Base-by-base conservation (phyloP, 768 basidiomycete genomes). In the Porpolomopsis calyptriformis region DNA sequence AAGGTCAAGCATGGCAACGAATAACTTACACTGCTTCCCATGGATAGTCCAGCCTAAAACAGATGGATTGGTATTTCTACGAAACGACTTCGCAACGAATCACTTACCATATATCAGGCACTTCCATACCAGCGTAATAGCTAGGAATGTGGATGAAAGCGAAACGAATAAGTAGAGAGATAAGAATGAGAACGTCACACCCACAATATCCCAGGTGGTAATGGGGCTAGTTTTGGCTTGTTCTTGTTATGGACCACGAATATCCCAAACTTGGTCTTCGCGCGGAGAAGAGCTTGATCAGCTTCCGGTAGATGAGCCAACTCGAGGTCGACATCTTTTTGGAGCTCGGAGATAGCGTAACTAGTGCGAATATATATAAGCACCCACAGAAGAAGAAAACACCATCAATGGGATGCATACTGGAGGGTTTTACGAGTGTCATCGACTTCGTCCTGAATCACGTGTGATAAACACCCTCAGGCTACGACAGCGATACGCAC, bases 241-340 rank as follows among this genome's bases (percentile, higher is more conserved):
- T 80, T 70, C 68, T 97, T 98, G 70, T 92, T 89, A 65, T 92
- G 87, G 20, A 93, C 88, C 39, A 98, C 94, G 57, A 98, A 99
- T 52, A 97, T 70, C 1, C 78, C 93, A 49, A 99, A 90, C 60
- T 85, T 71, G 22, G 94, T 92, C 3, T 72, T 67, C 6, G 64
- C 60, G 49, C 76, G 74, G 16, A 80, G 65, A 1, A 74, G 74
- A n/a, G 82, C 77, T 42, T 83, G 81, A 53, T 92, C 81, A 14
- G 74, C 63, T 61, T 87, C 85, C 3, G 85, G 81, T 47, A 79
- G 72, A 9, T 61, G 60, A 23, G 76, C 63, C 11, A 87, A 64
- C 53, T 85, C 85, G 37, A 62, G 61, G 54, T 87, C 85, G 42
- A 96, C 85, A 58, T 99, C 96, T 61, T 83, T 85, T 59, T 82